Evolutionary conservation across 139 green algal species (phyloP), one percentile per base, ranked within the genome.

Genomic region (Klebsormidium nitens): DNA sequence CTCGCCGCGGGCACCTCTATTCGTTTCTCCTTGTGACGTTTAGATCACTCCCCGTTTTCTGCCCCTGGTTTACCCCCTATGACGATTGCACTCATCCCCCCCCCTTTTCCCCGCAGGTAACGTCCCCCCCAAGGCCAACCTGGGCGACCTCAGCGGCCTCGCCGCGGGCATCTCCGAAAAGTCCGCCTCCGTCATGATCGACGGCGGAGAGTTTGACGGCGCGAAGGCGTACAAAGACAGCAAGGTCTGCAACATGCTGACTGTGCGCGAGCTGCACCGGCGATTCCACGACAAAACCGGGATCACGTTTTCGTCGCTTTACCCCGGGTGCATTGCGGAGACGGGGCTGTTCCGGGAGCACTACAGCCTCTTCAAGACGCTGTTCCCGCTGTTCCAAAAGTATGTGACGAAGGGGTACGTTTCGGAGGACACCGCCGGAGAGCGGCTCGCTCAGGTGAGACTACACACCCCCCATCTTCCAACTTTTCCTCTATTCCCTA

Each of bases 171-270:
- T 83, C 19, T 59, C 49, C 5, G 73, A 62, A 44, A 28, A 3
- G 28, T 40, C 77, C 36, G 6, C 55, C n/a, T 42, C 49, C 32
- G 58, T 70, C 73, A 96, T 96, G 91, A 94, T 96, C 62, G 85
- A 97, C 75, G 87, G 85, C 58, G 76, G 76, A 11, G 84, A 90
- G 50, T 97, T 92, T 74, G 83, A 95, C 77, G 91, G 90, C 61
- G 87, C 92, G 73, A 97, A 97, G 85, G 91, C 91, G 4, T 97
- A 97, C 90, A 97, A 97, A 83, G 92, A 97, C 81, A 85, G 81
- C 70, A 97, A 97, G 86, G 84, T 95, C 14, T 95, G 89, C 87
- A 96, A 96, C 87, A 97, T 97, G 91, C 81, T 97, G 44, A 96
- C 90, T 2, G 90, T 96, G 83, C 82, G 86, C 38, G 87, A 96